Base-by-base conservation (phyloP, 1,139 yeast species). In the Zygoascus sp. region DNA sequence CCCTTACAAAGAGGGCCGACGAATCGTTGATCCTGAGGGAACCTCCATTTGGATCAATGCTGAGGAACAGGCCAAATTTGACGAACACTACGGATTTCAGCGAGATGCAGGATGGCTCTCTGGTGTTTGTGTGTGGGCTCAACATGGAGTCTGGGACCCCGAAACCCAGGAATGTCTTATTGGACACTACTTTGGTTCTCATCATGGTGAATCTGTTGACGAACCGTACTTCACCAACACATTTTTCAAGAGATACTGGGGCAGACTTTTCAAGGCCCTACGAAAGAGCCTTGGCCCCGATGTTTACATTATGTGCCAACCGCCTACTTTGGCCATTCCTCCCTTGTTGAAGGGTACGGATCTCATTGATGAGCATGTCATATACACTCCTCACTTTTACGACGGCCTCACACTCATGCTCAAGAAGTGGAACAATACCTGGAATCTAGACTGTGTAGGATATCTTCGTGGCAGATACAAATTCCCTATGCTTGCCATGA, bases 331-430 rank as follows among this genome's bases (percentile, higher is more conserved):
- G 53, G 86, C 84, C 53, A 62, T 77, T 3, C 96, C 97, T 0
- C 97, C 97, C 0, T 63, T 66, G 8, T 65, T 88, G 48, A 74
- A 73, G 52, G 61, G 53, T 10, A 75, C 84, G 17, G 65, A 71
- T 2, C 64, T 80, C 36, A 65, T 87, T 17, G 95, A 87, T 58
- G 63, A 70, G 1, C 77, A 75, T 50, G 83, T 89, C 0, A 76
- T 83, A 0, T 81, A 81, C 54, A 80, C 94, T 21, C 89, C 94
- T 1, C 96, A 88, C 66, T 88, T 83, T 60, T 88, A 88, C 58
- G 96, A 88, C 62, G 96, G 96, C 0, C 76, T 87, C 77, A 83
- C 96, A 0, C 66, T 88, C 37, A 83, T 88, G 90, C 84, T 84
- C 63, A 87, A 87, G 63, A 76, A 82, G 10, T 83, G 92, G 92